Base-by-base conservation (phyloP, 352 stramenopile genomes). In the Halophytophthora polymorphica region DNA sequence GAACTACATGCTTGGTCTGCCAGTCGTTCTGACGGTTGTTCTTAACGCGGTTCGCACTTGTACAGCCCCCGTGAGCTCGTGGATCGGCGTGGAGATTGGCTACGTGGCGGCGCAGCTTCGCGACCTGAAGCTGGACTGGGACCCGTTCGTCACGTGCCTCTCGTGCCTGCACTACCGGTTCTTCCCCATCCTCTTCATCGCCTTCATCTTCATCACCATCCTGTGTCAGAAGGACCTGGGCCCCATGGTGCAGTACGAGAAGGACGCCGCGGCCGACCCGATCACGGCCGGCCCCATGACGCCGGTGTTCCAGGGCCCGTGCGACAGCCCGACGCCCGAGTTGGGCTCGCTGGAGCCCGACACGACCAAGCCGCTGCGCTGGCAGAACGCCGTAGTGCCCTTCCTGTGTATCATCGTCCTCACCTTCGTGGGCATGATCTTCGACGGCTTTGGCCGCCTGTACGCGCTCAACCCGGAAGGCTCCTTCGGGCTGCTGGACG, bases 181-280 rank as follows among this genome's bases (percentile, higher is more conserved):
- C 65, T 94, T 96, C 56, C 81, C 83, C 33, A 88, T 96, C 39
- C 66, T 96, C 15, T 91, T 96, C 53, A 86, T 96, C 41, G 80
- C 77, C 15, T 86, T 91, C 51, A 91, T 95, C 61, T 93, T 94
- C 71, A 93, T 96, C 57, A 93, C 81, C 41, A 91, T 94, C 48
- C 86, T 94, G 54, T 90, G 77, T 50, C 83, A 93, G 42, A 90
- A 88, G 49, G 81, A 96, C 62, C 90, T 95, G 50, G 80, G 84
- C 1, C 84, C 86, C 13, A 96, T 93, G 83, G 75, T 89, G 21
- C 74, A 93, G 60, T 93, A 85, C 49, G 83, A 93, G 42, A 90
- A 90, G 41, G 83, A 89, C 21, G 80, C 80, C 0, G 83, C 81
- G 19, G 79, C 71, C 31, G 90, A 78, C 25, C 80, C 81, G 15